Evolutionary conservation across 2,329 filamentous ascomycete species (phyloP).

Genomic region (Cryphonectria naterciae): DNA sequence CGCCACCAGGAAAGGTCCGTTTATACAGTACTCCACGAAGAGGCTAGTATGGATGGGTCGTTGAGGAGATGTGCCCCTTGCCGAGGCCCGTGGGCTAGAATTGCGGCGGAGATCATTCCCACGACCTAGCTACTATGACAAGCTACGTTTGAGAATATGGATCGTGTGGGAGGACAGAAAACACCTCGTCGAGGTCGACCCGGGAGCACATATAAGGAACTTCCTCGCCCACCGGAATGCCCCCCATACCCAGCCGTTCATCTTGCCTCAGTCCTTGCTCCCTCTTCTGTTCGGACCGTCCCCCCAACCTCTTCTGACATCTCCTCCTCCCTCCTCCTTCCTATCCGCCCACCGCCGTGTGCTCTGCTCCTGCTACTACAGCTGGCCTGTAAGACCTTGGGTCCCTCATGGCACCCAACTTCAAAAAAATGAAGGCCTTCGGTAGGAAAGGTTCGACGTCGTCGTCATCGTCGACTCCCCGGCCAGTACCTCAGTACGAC

Average conservation of each 20-base stretch:
- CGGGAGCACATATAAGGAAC: slow-evolving; percentile 26
- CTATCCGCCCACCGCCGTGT: slow-evolving; percentile 22
- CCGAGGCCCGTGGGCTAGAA: slow-evolving; percentile 24
- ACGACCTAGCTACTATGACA: slow-evolving; percentile 12
- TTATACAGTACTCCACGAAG: slow-evolving; percentile 17
- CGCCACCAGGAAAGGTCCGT: slow-evolving; percentile 17
- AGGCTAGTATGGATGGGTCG: slow-evolving; percentile 23
- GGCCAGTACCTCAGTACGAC: slow-evolving; percentile 33
- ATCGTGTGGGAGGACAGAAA: slow-evolving; percentile 16
- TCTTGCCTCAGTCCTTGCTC: slow-evolving; percentile 23
- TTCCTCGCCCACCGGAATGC: slow-evolving; percentile 16
- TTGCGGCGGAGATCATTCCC: slow-evolving; percentile 23
- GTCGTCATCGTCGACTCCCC: slow-evolving; percentile 16
- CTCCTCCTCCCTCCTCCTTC: slow-evolving; percentile 28
- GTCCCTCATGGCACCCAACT: slow-evolving; percentile 37
- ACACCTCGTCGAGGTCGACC: slow-evolving; percentile 12
- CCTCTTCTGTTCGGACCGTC: slow-evolving; percentile 8
- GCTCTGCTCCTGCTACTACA: slow-evolving; percentile 31
- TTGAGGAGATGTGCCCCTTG: slow-evolving; percentile 24
- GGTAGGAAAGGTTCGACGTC: slow-evolving; percentile 32
- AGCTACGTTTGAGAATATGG: slow-evolving; percentile 26
- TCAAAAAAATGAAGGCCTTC: slow-evolving; percentile 39
- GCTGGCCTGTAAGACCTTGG: slow-evolving; percentile 38
- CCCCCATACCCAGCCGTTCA: background rate
- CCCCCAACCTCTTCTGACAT: slow-evolving; percentile 15